Conservation (phyloP, 2,329 filamentous ascomycete genomes). For the Aschersonia sp. region DNA sequence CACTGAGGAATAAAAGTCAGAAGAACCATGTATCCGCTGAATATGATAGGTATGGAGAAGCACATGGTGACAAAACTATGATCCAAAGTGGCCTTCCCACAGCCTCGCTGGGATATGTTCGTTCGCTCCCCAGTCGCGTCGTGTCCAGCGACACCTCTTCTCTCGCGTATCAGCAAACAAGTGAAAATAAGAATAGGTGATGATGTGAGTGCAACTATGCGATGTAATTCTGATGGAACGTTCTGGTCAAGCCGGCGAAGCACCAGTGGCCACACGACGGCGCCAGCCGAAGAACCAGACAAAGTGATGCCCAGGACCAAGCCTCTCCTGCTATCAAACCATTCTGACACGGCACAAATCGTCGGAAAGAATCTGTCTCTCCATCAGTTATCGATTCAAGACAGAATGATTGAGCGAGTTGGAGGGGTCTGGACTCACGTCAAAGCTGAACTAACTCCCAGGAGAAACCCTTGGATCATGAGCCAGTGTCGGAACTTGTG, state of each 20-base stretch:
- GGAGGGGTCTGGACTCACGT: constrained; percentile 9
- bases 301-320: constrained; percentile 16
- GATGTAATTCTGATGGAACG: constrained; percentile 7
- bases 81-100: constrained; percentile 14
- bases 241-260: constrained; percentile 7
- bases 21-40: constrained; percentile 14
- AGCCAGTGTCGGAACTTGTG: constrained; percentile 21
- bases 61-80: constrained; percentile 10
- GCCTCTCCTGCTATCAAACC: constrained; percentile 15
- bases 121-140: constrained; percentile 5
- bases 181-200: constrained; percentile 12
- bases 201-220: constrained; percentile 9
- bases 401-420: not conserved
- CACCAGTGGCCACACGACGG: constrained; percentile 15
- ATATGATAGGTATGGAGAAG: constrained; percentile 12
- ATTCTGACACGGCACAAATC: constrained; percentile 13
- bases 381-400: not conserved
- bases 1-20: constrained; percentile 29
- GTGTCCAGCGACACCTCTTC: constrained; percentile 5
- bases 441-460: constrained; percentile 24
- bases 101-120: constrained; percentile 3
- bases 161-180: constrained; percentile 14
- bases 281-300: constrained; percentile 17
- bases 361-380: constrained; percentile 15
- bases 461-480: constrained; percentile 23